These are phyloP conservation scores for Tolypocladium capitatum DNA, from an alignment of 2,329 filamentous ascomycete species.

Conservation along the genomic window DNA sequence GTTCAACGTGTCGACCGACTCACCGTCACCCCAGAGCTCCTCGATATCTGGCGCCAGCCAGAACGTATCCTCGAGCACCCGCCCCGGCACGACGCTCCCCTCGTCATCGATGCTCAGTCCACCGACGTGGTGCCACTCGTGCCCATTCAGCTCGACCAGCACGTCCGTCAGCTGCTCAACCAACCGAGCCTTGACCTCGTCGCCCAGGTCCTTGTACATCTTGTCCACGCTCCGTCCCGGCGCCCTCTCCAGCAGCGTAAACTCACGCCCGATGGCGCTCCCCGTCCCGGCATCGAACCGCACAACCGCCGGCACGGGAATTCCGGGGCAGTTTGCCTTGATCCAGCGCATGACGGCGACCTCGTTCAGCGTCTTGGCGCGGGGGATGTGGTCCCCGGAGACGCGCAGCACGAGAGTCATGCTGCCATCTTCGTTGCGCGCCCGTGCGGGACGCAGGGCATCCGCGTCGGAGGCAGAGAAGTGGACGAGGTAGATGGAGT, in stretches of 20 bases:
- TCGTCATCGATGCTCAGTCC: constrained; percentile 11
- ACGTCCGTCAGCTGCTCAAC: constrained; percentile 16
- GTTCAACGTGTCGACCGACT: constrained; percentile 13
- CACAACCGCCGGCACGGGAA: constrained; percentile 21
- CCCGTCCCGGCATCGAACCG: constrained; percentile 11
- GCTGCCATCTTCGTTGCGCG: constrained; percentile 1
- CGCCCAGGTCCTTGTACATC: constrained; percentile 13
- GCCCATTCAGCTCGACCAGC: constrained; percentile 16
- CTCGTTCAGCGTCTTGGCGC: constrained; percentile 23
- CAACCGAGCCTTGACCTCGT: constrained; percentile 8
- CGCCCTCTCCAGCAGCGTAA: constrained; percentile 16
- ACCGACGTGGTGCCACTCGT: constrained; percentile 13
- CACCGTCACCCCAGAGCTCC: constrained; percentile 12
- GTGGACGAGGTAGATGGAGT: constrained; percentile 13
- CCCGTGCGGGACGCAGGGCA: not conserved
- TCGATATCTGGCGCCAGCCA: constrained; percentile 19
- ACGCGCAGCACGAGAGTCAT: constrained; percentile 18
- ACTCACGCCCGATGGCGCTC: constrained; percentile 19
- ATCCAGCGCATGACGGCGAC: constrained; percentile 22
- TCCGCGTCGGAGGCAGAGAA: constrained; percentile 2
- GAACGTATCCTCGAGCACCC: constrained; percentile 21
- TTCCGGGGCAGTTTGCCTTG: constrained; percentile 11
- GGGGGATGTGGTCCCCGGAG: constrained; percentile 20
- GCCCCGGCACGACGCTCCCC: constrained; percentile 9
- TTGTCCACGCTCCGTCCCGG: constrained; percentile 14